These are phyloP conservation scores for Xylariales sp. DNA, from an alignment of 2,329 filamentous ascomycete species.

Conservation along the genomic window DNA sequence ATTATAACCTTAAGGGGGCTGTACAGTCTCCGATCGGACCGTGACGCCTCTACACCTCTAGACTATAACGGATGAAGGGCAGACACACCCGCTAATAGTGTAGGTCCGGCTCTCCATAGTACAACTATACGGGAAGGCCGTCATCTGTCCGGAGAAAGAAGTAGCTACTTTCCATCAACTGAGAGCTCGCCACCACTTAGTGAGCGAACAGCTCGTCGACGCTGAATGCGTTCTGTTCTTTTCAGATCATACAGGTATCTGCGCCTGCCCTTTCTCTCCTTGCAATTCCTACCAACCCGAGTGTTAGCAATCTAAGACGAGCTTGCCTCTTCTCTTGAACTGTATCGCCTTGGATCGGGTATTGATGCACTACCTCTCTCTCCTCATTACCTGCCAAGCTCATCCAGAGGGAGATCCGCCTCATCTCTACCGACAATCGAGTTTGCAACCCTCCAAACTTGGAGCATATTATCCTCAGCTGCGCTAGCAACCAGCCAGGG, in stretches of 20 bases:
- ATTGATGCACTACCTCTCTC: constrained; percentile 21
- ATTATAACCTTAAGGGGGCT: neutral
- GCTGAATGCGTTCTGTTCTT: constrained; percentile 28
- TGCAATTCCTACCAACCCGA: constrained; percentile 26
- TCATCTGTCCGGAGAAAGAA: neutral
- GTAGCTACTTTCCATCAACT: constrained; percentile 3
- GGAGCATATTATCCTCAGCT: constrained; percentile 95
- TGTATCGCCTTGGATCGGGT: constrained; percentile 26
- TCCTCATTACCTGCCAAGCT: constrained; percentile 71
- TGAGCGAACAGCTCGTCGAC: constrained; percentile 25
- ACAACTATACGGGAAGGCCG: neutral
- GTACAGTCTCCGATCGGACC: neutral
- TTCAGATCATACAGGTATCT: constrained; percentile 37
- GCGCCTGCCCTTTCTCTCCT: constrained; percentile 32
- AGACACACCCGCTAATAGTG: neutral
- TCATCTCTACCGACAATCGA: constrained; percentile 83
- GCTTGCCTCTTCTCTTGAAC: neutral
- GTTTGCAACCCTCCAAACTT: constrained; percentile 91
- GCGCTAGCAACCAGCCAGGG: constrained; percentile 97
- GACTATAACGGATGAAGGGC: neutral
- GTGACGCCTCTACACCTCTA: neutral
- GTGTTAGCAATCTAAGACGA: constrained; percentile 22
- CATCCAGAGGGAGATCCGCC: constrained; percentile 79
- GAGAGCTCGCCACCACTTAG: constrained; percentile 13
- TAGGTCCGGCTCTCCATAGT: neutral